phyloP scores from a whole-genome alignment of 2,329 filamentous ascomycete species.

The Cladobotryum protrusum region DNA sequence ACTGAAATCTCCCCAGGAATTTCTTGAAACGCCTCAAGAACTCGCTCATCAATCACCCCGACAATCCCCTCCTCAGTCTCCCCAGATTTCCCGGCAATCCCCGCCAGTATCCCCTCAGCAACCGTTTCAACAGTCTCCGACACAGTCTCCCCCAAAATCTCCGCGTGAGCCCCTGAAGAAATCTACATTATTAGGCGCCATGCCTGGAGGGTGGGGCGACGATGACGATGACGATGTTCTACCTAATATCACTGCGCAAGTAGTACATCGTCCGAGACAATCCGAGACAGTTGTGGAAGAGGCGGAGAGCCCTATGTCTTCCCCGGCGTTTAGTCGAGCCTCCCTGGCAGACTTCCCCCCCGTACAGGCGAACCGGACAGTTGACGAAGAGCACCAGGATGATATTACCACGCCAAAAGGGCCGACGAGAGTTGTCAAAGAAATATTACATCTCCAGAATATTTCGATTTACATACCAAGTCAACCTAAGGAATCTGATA shows the following conservation, averaged over 20 bases:
- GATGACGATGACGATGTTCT: constrained; percentile 16
- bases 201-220: constrained; percentile 49
- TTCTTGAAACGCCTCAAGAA: not conserved
- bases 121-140: too few relatives aligned
- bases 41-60: not conserved
- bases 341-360: constrained; percentile 9
- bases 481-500: constrained; percentile 33
- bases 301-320: constrained; percentile 22
- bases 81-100: too few relatives aligned
- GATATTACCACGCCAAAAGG: constrained; percentile 46
- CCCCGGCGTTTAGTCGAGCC: constrained; percentile 23
- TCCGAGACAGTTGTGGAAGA: constrained; percentile 8
- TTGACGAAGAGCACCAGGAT: constrained; percentile 25
- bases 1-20: too few relatives aligned
- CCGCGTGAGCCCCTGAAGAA: not conserved
- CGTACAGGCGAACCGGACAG: not conserved
- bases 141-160: too few relatives aligned
- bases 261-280: constrained; percentile 7
- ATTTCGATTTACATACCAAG: constrained; percentile 52
- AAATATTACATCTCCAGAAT: constrained; percentile 43
- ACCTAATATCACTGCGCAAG: not conserved
- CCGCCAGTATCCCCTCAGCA: too few relatives aligned
- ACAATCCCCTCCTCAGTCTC: too few relatives aligned
- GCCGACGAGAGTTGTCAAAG: constrained; percentile 49
- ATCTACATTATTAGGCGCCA: constrained; percentile 20